phyloP scores from a whole-genome alignment of 441 rosid species.

The Macaranga tanarius region DNA sequence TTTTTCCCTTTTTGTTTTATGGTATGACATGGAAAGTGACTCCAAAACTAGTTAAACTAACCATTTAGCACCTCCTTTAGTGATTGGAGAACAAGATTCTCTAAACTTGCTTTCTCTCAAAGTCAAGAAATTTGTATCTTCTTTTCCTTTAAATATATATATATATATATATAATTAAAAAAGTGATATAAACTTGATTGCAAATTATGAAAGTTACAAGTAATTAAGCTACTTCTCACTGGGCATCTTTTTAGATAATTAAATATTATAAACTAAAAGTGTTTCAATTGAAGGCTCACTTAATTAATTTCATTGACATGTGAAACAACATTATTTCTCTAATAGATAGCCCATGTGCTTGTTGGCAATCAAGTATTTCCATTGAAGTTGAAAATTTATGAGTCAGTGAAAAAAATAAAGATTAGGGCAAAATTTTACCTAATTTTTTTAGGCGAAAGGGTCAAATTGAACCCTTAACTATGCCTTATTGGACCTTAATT shows the following conservation, averaged over 20 bases:
- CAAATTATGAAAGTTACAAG: constrained; percentile 11
- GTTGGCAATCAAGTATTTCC: no score
- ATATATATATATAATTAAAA: background rate
- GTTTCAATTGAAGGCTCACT: background rate
- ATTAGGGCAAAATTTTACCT: no score
- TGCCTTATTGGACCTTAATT: no score
- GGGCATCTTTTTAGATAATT: no score
- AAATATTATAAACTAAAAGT: background rate
- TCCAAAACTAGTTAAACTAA: background rate
- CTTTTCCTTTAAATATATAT: background rate
- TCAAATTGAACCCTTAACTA: no score
- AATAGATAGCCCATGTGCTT: no score
- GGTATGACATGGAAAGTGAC: constrained; percentile 17
- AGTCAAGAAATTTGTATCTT: constrained; percentile 22
- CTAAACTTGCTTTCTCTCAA: constrained; percentile 33
- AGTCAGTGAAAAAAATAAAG: no score
- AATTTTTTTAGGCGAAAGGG: no score
- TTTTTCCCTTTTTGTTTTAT: background rate
- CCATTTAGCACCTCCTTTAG: background rate
- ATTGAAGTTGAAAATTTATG: no score
- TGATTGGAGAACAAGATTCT: constrained; percentile 31
- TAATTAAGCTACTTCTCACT: constrained; percentile 7
- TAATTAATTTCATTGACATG: background rate
- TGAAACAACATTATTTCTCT: no score
- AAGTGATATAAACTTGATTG: background rate